These are phyloP conservation scores for Coniochaeta sp. DNA, from an alignment of 2,329 filamentous ascomycete species.

Conservation along the genomic window DNA sequence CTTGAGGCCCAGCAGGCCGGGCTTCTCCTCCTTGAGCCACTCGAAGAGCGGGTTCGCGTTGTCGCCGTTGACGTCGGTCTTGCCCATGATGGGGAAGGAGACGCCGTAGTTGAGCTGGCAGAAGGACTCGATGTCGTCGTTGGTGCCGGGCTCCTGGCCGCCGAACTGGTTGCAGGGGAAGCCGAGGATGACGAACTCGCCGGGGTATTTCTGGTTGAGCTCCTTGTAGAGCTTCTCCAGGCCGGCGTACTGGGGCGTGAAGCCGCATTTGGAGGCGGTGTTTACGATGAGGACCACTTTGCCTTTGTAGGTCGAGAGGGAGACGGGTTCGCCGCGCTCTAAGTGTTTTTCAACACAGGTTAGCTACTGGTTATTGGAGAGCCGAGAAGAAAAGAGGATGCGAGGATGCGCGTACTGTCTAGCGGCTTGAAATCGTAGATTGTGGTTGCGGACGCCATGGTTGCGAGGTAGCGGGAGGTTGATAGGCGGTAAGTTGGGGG, in stretches of 20 bases:
- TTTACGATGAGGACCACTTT: constrained; percentile 97
- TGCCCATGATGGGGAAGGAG: constrained; percentile 82
- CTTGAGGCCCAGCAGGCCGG: constrained; percentile 83
- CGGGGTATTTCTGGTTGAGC: constrained; percentile 58
- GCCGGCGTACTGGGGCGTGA: constrained; percentile 89
- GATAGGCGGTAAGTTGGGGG: not conserved
- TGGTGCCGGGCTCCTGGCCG: constrained; percentile 75
- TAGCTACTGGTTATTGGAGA: not conserved
- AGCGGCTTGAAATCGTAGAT: constrained; percentile 83
- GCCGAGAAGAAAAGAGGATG: constrained; percentile 3
- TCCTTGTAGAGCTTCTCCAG: constrained; percentile 86
- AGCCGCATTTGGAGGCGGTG: constrained; percentile 97
- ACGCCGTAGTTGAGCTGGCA: constrained; percentile 95
- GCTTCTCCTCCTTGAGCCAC: constrained; percentile 66
- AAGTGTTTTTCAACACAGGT: constrained; percentile 8
- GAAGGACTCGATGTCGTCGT: constrained; percentile 75
- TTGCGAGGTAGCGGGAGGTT: constrained; percentile 14
- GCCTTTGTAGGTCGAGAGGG: constrained; percentile 67
- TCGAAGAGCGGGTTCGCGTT: constrained; percentile 71
- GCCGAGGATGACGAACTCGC: constrained; percentile 80
- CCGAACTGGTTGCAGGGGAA: constrained; percentile 99
- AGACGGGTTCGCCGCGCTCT: constrained; percentile 69
- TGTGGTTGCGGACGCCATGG: constrained; percentile 59
- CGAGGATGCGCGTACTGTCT: constrained; percentile 53
- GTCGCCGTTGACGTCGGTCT: constrained; percentile 90